Evolutionary conservation across 2,329 filamentous ascomycete genomes (phyloP), one percentile per base, ranked within the genome.

Genomic region (Stagonosporopsis tanaceti): DNA sequence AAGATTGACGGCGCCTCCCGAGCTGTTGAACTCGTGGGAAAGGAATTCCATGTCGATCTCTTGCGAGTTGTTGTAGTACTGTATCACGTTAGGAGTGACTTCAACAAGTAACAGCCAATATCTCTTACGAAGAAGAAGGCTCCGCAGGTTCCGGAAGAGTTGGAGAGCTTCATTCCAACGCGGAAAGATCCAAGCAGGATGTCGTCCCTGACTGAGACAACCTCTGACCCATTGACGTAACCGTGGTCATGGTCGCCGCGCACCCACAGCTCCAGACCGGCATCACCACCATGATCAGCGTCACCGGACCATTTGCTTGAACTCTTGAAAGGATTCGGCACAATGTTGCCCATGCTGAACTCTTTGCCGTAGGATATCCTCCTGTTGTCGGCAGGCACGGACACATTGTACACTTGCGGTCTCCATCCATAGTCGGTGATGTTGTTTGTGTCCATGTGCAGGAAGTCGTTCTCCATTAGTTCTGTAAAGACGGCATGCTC

Each of bases 11-110:
- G 86, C 84, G 61, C 83, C 88, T 30, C 80, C 80, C 25, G 77
- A 73, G 50, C 82, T 81, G 45, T 85, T 80, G 71, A 88, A 90
- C 61, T 92, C 82, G 22, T 80, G 80, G 1, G 89, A 91, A 2
- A 93, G 82, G 69, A 93, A 91, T 64, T 94, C 91, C 77, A 93
- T 87, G 71, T 93, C 90, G 66, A 93, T 92, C 68, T 93, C 90
- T 69, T 91, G 87, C 1, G 88, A 89, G 74, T 93, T 87, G 73
- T 92, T 91, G 77, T 85, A 86, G 74, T 91, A 93, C 89, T 91
- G 60, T 37, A 32, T 2, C 34, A 38, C 17, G 51, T 66, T 60
- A 69, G 62, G 47, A 37, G 39, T 32, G 39, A 37, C 3, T 15
- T 45, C 24, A 17, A 25, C 4, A 8, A 25, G 35, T 9, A n/a